A percentile compares a stretch with the other conserved stretches of the same genome.
phyloP scores from a whole-genome alignment of 108 stramenopile species.

The Fragilariopsis cylindrus region DNA sequence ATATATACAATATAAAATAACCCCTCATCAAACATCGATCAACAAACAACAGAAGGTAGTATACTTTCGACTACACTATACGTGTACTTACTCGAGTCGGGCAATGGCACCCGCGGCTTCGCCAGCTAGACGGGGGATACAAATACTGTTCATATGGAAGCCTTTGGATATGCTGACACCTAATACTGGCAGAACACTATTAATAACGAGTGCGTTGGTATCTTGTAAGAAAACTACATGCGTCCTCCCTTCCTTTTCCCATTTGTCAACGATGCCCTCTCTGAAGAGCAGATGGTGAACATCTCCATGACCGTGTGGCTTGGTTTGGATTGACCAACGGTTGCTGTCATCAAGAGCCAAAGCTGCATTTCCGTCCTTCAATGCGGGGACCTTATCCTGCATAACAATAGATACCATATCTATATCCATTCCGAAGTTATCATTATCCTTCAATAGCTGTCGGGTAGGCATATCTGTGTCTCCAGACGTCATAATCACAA shows the following conservation, averaged over 20 bases:
- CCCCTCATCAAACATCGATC: not conserved
- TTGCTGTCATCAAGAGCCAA: slow-evolving; percentile 84
- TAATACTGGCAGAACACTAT: slow-evolving; percentile 89
- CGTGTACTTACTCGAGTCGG: slow-evolving; percentile 77
- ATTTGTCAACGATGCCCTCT: slow-evolving; percentile 83
- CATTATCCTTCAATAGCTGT: slow-evolving; percentile 81
- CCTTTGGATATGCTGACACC: slow-evolving; percentile 88
- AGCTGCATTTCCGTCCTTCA: slow-evolving; percentile 85
- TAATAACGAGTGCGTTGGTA: slow-evolving; percentile 98
- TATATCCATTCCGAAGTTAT: slow-evolving; percentile 91
- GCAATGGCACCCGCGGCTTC: slow-evolving; percentile 99
- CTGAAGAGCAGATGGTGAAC: slow-evolving; percentile 92
- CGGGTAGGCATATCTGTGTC: slow-evolving; percentile 95
- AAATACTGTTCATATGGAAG: slow-evolving; percentile 96
- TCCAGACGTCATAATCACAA: slow-evolving; percentile 98
- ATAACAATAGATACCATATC: slow-evolving; percentile 76
- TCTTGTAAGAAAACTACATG: slow-evolving; percentile 99
- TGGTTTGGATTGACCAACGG: slow-evolving; percentile 90
- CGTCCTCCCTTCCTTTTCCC: slow-evolving; percentile 80
- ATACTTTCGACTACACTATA: slow-evolving; percentile 15
- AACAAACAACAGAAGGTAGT: not conserved
- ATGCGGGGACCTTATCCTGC: slow-evolving; percentile 95
- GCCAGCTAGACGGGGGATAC: slow-evolving; percentile 94
- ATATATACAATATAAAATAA: not conserved
- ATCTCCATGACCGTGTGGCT: slow-evolving; percentile 99